Base-by-base conservation (phyloP, 2,329 filamentous ascomycete genomes). In the Thermoascus crustaceus region DNA sequence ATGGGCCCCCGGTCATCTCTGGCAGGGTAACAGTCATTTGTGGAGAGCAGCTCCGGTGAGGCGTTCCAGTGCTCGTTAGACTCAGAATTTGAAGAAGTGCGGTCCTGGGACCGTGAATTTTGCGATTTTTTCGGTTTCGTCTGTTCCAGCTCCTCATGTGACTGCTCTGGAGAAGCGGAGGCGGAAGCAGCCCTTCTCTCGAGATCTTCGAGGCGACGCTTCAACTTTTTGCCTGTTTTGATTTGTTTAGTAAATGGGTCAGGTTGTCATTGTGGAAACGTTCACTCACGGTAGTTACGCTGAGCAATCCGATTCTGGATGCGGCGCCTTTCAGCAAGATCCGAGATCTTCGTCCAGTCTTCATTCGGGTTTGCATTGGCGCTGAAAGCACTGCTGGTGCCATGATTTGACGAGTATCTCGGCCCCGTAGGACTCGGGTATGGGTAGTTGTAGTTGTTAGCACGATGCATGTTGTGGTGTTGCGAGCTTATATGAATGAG, bases 341-440 rank as follows among this genome's bases (percentile, higher is more conserved):
- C 89, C 39, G 89, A 94, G 60, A 96, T 94, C 77, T 95, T 94
- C 58, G 89, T 95, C 89, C 89, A 96, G 69, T 96, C 89, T 68
- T 96, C 89, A 57, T 95, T 88, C 37, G 89, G 85, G 61, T 94
- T 93, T 52, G 88, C 89, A 45, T 86, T 93, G 53, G 82, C 83
- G 66, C 85, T 93, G 71, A 94, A 94, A 50, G 89, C 89, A 66
- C 86, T 94, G 69, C 86, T 94, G 43, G 85, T 93, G 58, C 80
- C 81, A 57, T 86, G 80, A 45, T 68, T 73, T 25, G 77, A 72
- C 52, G 82, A 80, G 56, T 85, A 80, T 60, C 82, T 77, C 34
- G 79, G 71, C 39, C 46, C 45, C 32, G 52, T 44, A 24, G 52
- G 48, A 30, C 47, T 32, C 18, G 43, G 36, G 30, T 51, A 49